Base-by-base conservation (phyloP, 345 rosid genomes). In the Corchorus olitorius region DNA sequence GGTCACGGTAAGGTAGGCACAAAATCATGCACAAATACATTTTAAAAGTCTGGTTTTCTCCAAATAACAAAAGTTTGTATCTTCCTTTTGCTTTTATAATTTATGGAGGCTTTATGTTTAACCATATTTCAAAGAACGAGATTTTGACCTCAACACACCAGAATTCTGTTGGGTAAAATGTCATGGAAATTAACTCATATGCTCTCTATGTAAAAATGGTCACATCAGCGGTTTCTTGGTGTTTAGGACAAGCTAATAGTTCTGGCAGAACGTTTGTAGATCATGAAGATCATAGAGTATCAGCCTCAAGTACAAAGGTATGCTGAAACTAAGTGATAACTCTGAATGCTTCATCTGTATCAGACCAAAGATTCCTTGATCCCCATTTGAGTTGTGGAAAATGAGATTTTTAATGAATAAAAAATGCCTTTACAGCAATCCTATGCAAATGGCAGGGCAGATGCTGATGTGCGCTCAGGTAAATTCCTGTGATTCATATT, bases 391-490 rank as follows among this genome's bases (percentile, higher is more conserved):
- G 77, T 52, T 45, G 15, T 65, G 56, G 43, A 46, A 27, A 4
- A 34, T 33, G 68, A 48, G 59, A 14, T 62, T 10, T 58, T 49
- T 3, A 74, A 76, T 80, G 11, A 78, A 59, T 20, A 20, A 35
- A 52, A 60, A 75, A 10, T 77, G 17, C 65, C 33, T 76, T 80
- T 74, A 22, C 93, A 87, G 91, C 90, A 86, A 78, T 78, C 86
- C 48, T 87, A 86, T 79, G 61, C 79, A 49, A 92, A 97, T 77
- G 96, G 97, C 53, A 89, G 82, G 77, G 37, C 72, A 43, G 94
- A 87, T 52, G 78, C 72, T 69, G 90, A 91, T 70, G 63, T 79
- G 2, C 89, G 66, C 75, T 81, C 96, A 92, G 98, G 99, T 94
- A 48, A 75, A 81, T 79, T 80, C 71, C 33, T 52, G 65, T 56